Conservation (phyloP, 139 green algal genomes). For the Micractinium sp. region DNA sequence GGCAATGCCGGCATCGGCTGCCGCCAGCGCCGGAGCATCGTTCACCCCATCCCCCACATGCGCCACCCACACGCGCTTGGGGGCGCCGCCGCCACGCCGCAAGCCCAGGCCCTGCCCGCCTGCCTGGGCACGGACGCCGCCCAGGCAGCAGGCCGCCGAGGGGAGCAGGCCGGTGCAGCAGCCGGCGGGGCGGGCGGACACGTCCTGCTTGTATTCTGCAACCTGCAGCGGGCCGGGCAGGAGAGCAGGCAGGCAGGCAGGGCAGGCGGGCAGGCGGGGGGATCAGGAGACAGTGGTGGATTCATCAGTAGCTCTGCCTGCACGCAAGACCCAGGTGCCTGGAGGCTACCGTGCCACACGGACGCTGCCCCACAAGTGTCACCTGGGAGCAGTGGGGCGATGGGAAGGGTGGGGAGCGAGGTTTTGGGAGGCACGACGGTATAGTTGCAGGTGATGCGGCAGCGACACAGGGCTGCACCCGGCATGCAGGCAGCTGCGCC, state of each 20-base stretch:
- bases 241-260: no score
- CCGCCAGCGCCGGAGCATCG: conserved; percentile 93
- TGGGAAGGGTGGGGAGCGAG: not conserved
- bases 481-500: not conserved
- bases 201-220: conserved; percentile 1
- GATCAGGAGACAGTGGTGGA: no score
- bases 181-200: not conserved
- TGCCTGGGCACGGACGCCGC: conserved; percentile 29
- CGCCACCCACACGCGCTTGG: conserved; percentile 70
- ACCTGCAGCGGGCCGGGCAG: conserved; percentile 1
- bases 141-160: not conserved
- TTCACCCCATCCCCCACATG: conserved; percentile 99
- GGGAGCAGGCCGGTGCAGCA: conserved; percentile 5
- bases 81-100: not conserved
- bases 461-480: not conserved
- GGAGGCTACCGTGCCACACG: not conserved
- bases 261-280: no score
- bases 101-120: conserved; percentile 20
- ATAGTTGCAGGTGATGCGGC: not conserved
- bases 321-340: not conserved
- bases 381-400: conserved; percentile 17
- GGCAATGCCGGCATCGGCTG: conserved; percentile 95
- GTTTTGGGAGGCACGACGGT: not conserved
- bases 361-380: no score
- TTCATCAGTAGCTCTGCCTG: not conserved